Percentiles rank a stretch among this genome's conserved stretches.
phyloP scores from a whole-genome alignment of 495 filamentous ascomycete species.

The Penicillium longicatenatum region DNA sequence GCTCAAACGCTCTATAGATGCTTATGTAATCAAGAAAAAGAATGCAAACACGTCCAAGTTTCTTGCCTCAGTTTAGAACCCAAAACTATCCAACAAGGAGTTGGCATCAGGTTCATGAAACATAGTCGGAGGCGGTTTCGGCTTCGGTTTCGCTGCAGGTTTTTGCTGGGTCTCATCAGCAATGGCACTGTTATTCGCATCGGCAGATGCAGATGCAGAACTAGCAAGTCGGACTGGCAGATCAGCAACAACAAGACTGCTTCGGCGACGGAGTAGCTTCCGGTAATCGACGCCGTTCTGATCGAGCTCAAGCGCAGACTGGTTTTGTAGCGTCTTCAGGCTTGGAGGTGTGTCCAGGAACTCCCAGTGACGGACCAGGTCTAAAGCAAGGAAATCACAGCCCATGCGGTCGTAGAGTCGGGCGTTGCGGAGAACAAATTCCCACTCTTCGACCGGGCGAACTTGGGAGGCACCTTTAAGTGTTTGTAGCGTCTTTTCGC shows the following conservation, averaged over 20 bases:
- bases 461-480: constrained; percentile 81
- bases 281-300: constrained; percentile 60
- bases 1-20: constrained; percentile 14
- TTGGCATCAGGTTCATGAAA: constrained; percentile 91
- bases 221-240: constrained; percentile 47
- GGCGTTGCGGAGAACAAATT: constrained; percentile 87
- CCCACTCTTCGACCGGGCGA: constrained; percentile 79
- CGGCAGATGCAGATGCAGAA: constrained; percentile 5
- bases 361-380: constrained; percentile 82
- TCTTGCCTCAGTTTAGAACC: constrained; percentile 48
- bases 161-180: constrained; percentile 13
- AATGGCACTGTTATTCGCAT: constrained; percentile 19
- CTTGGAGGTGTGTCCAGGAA: constrained; percentile 59
- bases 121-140: constrained; percentile 71
- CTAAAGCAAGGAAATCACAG: constrained; percentile 88
- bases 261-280: constrained; percentile 68
- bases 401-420: constrained; percentile 93
- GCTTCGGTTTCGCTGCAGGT: constrained; percentile 55
- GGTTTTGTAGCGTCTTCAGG: constrained; percentile 23
- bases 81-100: constrained; percentile 78
- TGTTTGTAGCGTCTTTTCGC: constrained; percentile 83
- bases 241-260: constrained; percentile 81
- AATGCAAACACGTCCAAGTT: not conserved
- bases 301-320: constrained; percentile 29
- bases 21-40: constrained; percentile 1